These are phyloP conservation scores for Rhizophagus prolifer DNA, from an alignment of 192 early-diverging fungal genomes.

Conservation along the genomic window DNA sequence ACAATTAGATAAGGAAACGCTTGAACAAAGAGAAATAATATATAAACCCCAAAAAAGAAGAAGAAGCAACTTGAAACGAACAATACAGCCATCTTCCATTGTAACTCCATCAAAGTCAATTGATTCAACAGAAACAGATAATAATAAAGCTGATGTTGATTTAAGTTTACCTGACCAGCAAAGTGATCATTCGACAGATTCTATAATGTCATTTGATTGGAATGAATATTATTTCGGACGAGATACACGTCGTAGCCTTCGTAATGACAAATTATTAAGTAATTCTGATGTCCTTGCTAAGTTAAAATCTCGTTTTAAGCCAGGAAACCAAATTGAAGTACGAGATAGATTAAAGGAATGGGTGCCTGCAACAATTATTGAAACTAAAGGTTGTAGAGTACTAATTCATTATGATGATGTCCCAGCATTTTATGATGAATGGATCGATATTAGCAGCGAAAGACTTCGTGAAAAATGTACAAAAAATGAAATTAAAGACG, in stretches of 20 bases:
- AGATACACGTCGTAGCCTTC: constrained; percentile 12
- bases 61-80: not conserved
- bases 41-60: not conserved
- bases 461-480: constrained; percentile 37
- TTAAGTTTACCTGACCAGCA: constrained; percentile 1
- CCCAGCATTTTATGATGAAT: constrained; percentile 55
- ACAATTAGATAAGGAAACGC: constrained; percentile 19
- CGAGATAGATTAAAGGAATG: constrained; percentile 63
- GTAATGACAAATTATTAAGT: constrained; percentile 7
- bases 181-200: constrained; percentile 18
- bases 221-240: constrained; percentile 24
- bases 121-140: not conserved
- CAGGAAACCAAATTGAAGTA: constrained; percentile 48
- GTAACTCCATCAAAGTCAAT: not conserved
- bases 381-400: constrained; percentile 56
- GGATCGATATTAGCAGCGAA: constrained; percentile 71
- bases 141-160: not conserved
- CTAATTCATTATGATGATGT: constrained; percentile 62
- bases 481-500: constrained; percentile 29
- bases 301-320: constrained; percentile 33
- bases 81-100: not conserved
- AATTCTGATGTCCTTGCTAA: constrained; percentile 9
- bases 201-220: constrained; percentile 18
- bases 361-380: constrained; percentile 55
- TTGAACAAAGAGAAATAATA: not conserved